phyloP scores from a whole-genome alignment of 306 rosid species.

The Medicago ruthenica region DNA sequence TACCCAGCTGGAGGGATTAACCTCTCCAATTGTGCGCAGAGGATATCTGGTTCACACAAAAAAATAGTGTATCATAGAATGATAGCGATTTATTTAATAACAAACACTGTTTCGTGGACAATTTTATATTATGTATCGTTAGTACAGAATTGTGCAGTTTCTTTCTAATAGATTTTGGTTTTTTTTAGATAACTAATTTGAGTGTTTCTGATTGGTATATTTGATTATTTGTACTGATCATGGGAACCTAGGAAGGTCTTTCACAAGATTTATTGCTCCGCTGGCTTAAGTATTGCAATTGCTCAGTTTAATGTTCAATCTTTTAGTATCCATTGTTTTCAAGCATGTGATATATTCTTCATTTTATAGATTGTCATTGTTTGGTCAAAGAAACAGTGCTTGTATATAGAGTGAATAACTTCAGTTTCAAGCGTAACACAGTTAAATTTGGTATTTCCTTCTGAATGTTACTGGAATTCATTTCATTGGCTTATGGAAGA shows the following conservation, averaged over 20 bases:
- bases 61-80: no score
- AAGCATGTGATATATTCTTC: constrained; percentile 12
- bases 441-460: no score
- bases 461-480: no score
- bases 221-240: no score
- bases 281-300: background rate
- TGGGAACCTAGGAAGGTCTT: background rate
- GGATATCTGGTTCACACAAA: no score
- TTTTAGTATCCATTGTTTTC: constrained; percentile 6
- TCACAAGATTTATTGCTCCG: background rate
- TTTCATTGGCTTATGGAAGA: no score
- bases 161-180: background rate
- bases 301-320: background rate
- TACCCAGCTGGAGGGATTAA: no score
- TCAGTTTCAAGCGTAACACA: no score
- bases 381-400: background rate
- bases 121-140: background rate
- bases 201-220: no score
- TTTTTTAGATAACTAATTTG: background rate
- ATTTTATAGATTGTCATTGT: constrained; percentile 2
- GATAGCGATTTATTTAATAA: no score
- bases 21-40: no score
- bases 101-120: background rate
- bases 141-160: background rate
- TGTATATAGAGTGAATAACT: no score